These are phyloP conservation scores for Coemansia erecta DNA, from an alignment of 192 early-diverging fungal species.

Conservation along the genomic window DNA sequence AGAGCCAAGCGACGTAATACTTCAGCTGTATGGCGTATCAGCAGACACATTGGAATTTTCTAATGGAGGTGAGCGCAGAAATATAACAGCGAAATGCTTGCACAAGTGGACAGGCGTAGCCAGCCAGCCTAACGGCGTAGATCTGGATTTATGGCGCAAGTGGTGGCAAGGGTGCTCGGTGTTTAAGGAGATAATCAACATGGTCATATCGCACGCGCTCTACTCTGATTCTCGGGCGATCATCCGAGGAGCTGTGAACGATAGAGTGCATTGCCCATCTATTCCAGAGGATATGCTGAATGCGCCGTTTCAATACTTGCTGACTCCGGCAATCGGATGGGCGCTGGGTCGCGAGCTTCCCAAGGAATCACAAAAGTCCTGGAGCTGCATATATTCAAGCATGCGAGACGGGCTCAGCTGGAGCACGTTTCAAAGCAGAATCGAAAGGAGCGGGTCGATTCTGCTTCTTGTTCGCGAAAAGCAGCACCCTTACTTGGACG, in stretches of 20 bases:
- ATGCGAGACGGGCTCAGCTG: conserved; percentile 37
- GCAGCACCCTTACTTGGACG: background rate
- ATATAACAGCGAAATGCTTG: background rate
- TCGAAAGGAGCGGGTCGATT: conserved; percentile 35
- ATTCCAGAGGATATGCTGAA: background rate
- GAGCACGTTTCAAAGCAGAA: conserved; percentile 36
- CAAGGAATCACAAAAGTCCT: conserved; percentile 11
- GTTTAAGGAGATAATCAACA: conserved; percentile 2
- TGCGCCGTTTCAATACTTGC: background rate
- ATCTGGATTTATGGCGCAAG: background rate
- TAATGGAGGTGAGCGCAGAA: background rate
- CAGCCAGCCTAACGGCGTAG: background rate
- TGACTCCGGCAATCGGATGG: conserved; percentile 22
- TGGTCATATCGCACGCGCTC: background rate
- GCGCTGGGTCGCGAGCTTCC: conserved; percentile 30
- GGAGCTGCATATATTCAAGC: conserved; percentile 42
- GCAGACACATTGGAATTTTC: background rate
- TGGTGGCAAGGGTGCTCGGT: background rate
- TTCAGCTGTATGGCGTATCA: background rate
- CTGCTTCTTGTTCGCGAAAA: conserved; percentile 37
- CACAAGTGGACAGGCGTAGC: background rate
- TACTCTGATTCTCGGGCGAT: background rate
- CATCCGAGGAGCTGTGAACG: background rate
- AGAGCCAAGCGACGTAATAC: background rate
- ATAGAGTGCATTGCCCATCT: background rate